Evolutionary conservation across 2,329 filamentous ascomycete genomes (phyloP).

Genomic region (Emergomyces orientalis): DNA sequence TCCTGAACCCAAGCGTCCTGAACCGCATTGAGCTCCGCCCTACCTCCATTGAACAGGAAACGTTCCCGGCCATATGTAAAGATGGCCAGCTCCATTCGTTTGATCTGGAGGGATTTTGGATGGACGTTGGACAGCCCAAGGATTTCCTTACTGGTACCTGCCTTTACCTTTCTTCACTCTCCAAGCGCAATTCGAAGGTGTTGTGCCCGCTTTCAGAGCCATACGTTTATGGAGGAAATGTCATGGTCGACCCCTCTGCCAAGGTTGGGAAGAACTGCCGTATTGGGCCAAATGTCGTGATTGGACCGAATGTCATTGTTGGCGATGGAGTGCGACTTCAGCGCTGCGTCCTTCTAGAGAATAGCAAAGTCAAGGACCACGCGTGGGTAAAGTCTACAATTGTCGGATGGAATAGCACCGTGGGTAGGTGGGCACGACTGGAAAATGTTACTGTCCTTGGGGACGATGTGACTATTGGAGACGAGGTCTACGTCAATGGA

Average conservation of each 20-base stretch:
- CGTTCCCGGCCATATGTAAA: slow-evolving; percentile 85
- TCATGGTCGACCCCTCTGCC: slow-evolving; percentile 84
- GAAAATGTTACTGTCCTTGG: slow-evolving; percentile 98
- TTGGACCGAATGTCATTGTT: slow-evolving; percentile 83
- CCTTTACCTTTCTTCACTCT: slow-evolving; percentile 84
- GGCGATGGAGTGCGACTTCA: slow-evolving; percentile 92
- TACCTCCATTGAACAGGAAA: slow-evolving; percentile 97
- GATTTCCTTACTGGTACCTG: slow-evolving; percentile 95
- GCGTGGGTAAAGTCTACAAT: slow-evolving; percentile 99
- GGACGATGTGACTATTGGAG: slow-evolving; percentile 93
- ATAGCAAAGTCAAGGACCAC: slow-evolving; percentile 95
- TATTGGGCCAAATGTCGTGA: slow-evolving; percentile 93
- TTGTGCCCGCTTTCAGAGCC: slow-evolving; percentile 64
- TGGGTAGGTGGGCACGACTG: slow-evolving; percentile 89
- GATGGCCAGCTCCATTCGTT: slow-evolving; percentile 92
- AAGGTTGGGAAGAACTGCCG: slow-evolving; percentile 98
- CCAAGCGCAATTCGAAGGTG: slow-evolving; percentile 80
- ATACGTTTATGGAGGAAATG: slow-evolving; percentile 87
- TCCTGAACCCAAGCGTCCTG: slow-evolving; percentile 86
- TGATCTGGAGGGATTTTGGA: slow-evolving; percentile 97
- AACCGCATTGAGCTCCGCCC: slow-evolving; percentile 89
- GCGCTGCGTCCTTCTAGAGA: slow-evolving; percentile 78
- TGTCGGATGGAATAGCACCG: slow-evolving; percentile 94
- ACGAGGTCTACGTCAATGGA: slow-evolving; percentile 98
- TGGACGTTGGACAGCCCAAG: slow-evolving; percentile 98